Percentiles rank a stretch among this genome's conserved stretches.
These are phyloP conservation scores for Thielaviopsis populi DNA, from an alignment of 2,329 filamentous ascomycete species.

Conservation along the genomic window DNA sequence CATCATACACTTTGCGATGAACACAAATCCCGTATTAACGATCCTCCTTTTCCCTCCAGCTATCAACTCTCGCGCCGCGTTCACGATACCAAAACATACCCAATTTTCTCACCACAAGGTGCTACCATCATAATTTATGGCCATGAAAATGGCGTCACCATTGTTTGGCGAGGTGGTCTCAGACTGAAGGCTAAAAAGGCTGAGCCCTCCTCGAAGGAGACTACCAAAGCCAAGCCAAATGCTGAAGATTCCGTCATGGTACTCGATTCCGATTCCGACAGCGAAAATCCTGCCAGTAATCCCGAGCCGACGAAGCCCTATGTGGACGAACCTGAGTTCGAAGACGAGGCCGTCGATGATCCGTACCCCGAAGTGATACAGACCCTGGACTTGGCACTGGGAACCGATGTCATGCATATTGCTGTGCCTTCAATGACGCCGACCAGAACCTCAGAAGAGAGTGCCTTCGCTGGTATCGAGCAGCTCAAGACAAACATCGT, in stretches of 20 bases:
- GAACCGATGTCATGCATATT: slow-evolving; percentile 39
- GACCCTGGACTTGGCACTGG: slow-evolving; percentile 45
- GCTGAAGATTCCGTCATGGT: slow-evolving; percentile 43
- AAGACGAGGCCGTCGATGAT: slow-evolving; percentile 35
- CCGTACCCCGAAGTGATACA: slow-evolving; percentile 42
- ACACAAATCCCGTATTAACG: background rate
- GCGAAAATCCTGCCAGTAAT: slow-evolving; percentile 23
- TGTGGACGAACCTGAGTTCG: slow-evolving; percentile 44
- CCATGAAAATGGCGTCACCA: slow-evolving; percentile 45
- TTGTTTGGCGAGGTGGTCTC: slow-evolving; percentile 48
- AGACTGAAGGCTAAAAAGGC: slow-evolving; percentile 35
- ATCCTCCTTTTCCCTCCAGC: slow-evolving; percentile 26
- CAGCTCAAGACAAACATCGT: slow-evolving; percentile 43
- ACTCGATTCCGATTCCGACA: slow-evolving; percentile 40
- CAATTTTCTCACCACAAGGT: slow-evolving; percentile 46
- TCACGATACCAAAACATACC: slow-evolving; percentile 46
- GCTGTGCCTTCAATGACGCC: slow-evolving; percentile 40
- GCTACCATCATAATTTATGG: slow-evolving; percentile 48
- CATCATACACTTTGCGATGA: background rate
- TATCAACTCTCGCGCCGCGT: slow-evolving; percentile 45
- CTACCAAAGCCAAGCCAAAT: slow-evolving; percentile 33
- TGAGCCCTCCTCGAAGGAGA: slow-evolving; percentile 20
- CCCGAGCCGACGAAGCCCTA: slow-evolving; percentile 22
- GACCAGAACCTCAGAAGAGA: slow-evolving; percentile 32
- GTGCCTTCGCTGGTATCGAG: slow-evolving; percentile 31